A percentile compares a stretch with the other conserved stretches of the same genome.
Conservation (phyloP, 352 stramenopile genomes). For the Globisporangium nagaii region DNA sequence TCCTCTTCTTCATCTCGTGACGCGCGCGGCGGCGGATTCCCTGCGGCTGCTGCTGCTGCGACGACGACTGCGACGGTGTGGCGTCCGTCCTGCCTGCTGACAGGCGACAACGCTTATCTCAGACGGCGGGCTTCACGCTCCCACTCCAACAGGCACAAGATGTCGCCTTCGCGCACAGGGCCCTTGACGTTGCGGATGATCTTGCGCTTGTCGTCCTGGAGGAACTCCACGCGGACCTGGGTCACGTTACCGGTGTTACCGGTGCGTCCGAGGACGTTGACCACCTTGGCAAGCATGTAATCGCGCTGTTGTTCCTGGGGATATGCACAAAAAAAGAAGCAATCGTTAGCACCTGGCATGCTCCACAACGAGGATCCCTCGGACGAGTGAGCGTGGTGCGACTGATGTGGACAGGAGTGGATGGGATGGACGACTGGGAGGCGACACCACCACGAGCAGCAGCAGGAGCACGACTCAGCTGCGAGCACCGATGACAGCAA, state of each 20-base stretch:
- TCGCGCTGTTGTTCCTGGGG: constrained; percentile 70
- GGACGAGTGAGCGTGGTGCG: too few species aligned
- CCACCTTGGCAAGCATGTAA: constrained; percentile 99
- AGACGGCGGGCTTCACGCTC: constrained; percentile 98
- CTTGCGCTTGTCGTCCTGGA: constrained; percentile 97
- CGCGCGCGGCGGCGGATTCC: background rate
- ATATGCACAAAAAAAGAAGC: background rate
- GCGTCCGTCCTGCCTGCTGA: background rate
- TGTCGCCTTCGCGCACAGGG: constrained; percentile 97
- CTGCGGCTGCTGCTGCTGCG: background rate
- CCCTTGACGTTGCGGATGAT: constrained; percentile 99
- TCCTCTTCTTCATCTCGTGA: constrained; percentile 4
- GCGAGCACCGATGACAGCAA: too few species aligned
- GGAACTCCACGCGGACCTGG: constrained; percentile 99
- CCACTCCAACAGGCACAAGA: constrained; percentile 99
- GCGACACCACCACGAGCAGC: too few species aligned
- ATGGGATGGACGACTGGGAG: too few species aligned
- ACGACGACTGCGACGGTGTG: background rate
- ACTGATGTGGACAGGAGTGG: too few species aligned
- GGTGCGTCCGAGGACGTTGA: constrained; percentile 98
- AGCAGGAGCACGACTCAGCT: too few species aligned
- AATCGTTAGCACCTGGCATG: constrained; percentile 9
- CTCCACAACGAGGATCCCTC: too few species aligned
- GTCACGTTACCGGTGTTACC: constrained; percentile 99
- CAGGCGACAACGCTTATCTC: constrained; percentile 78